Conservation (phyloP, 1,139 yeast genomes). For the Sugiyamaella grinbergsii region DNA sequence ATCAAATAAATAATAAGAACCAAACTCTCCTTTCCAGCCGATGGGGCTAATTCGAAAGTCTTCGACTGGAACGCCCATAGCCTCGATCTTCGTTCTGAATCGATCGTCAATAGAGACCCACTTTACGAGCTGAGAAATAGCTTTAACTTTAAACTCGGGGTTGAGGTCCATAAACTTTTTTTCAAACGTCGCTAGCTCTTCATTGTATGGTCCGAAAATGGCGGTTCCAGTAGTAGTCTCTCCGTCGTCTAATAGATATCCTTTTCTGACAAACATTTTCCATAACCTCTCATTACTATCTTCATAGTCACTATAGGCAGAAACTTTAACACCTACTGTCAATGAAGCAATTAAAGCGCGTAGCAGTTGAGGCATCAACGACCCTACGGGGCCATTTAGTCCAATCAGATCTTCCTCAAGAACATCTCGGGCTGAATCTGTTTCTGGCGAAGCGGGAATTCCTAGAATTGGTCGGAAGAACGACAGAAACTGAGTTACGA, state of each 20-base stretch:
- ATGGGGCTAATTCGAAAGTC: conserved; percentile 40
- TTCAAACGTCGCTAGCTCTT: conserved; percentile 20
- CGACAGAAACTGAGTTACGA: conserved; percentile 34
- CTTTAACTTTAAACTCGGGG: conserved; percentile 24
- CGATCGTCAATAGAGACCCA: conserved; percentile 33
- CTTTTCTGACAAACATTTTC: conserved; percentile 24
- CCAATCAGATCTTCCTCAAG: conserved; percentile 39
- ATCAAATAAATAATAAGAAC: conserved; percentile 41
- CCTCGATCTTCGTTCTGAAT: conserved; percentile 34
- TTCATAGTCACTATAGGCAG: conserved; percentile 17
- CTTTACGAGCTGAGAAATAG: conserved; percentile 31
- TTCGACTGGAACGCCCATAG: conserved; percentile 25
- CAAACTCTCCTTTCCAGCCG: conserved; percentile 39
- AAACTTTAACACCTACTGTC: conserved; percentile 18
- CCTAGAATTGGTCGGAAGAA: conserved; percentile 33
- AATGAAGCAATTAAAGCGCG: conserved; percentile 17
- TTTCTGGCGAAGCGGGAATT: conserved; percentile 27
- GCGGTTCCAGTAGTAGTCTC: conserved; percentile 9
- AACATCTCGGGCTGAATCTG: conserved; percentile 34
- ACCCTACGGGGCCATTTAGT: conserved; percentile 26
- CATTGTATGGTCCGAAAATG: conserved; percentile 22
- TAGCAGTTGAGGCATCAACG: conserved; percentile 19
- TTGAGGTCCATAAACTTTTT: conserved; percentile 13
- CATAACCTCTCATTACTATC: conserved; percentile 23
- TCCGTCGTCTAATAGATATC: conserved; percentile 12